phyloP scores from a whole-genome alignment of 345 rosid species.

The Corchorus olitorius region DNA sequence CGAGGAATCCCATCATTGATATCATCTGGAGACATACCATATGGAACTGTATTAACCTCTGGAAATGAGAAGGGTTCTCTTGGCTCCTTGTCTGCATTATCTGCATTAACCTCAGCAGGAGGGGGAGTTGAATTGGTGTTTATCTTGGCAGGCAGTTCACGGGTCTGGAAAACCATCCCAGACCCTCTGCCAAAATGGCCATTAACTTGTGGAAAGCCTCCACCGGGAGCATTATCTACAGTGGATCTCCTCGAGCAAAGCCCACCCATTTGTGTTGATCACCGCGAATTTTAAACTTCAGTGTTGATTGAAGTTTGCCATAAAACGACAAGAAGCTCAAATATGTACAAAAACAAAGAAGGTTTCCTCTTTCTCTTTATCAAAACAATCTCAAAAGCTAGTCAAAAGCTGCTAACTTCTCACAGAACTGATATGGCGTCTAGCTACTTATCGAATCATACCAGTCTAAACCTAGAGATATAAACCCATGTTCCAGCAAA shows the following conservation, averaged over 20 bases:
- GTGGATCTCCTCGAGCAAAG: conserved; percentile 95
- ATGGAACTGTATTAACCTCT: conserved; percentile 36
- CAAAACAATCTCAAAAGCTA: conserved; percentile 8
- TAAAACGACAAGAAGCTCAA: conserved; percentile 26
- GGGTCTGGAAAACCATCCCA: conserved; percentile 48
- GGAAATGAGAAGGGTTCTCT: conserved; percentile 63
- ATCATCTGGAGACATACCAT: conserved; percentile 46
- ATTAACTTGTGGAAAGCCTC: conserved; percentile 64
- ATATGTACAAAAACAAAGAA: conserved; percentile 17
- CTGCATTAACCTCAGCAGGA: conserved; percentile 46
- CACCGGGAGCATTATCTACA: conserved; percentile 92
- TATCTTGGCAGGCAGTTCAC: conserved; percentile 44
- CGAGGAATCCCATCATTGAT: conserved; percentile 74
- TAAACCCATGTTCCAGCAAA: conserved; percentile 36
- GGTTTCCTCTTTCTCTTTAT: conserved; percentile 13
- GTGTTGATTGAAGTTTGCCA: conserved; percentile 41
- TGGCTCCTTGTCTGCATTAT: conserved; percentile 46
- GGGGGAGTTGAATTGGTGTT: conserved; percentile 41
- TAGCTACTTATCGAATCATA: conserved; percentile 18
- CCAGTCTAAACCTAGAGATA: conserved; percentile 29
- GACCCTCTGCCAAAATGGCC: conserved; percentile 51
- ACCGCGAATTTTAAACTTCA: conserved; percentile 24
- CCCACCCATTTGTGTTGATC: conserved; percentile 76
- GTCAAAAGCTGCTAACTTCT: conserved; percentile 10
- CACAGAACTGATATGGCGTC: neutral